phyloP scores from a whole-genome alignment of 2,329 filamentous ascomycete species.

The Alternaria angustiovoidea region DNA sequence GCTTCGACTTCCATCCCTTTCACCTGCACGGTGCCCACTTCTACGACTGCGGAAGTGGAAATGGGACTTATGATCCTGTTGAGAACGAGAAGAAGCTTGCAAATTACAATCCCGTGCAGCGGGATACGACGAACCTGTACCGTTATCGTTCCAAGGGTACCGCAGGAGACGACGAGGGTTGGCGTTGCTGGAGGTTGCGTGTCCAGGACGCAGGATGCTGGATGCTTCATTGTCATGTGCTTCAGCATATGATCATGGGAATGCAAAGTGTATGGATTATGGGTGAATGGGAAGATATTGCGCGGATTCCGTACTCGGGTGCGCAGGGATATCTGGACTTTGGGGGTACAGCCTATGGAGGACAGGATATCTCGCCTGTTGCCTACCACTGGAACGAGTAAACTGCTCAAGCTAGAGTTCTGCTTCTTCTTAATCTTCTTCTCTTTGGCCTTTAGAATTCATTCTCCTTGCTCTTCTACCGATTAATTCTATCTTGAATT shows the following conservation, averaged over 20 bases:
- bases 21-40: slow-evolving; percentile 65
- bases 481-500: background rate
- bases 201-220: slow-evolving; percentile 63
- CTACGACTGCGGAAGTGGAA: slow-evolving; percentile 63
- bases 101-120: slow-evolving; percentile 48
- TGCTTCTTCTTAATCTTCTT: background rate
- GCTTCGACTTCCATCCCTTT: slow-evolving; percentile 58
- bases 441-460: background rate
- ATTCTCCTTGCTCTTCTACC: background rate
- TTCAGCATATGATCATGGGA: slow-evolving; percentile 66
- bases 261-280: slow-evolving; percentile 59
- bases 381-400: slow-evolving; percentile 20
- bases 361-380: slow-evolving; percentile 13
- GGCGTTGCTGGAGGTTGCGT: slow-evolving; percentile 68
- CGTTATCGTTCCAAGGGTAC: slow-evolving; percentile 57
- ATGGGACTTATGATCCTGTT: slow-evolving; percentile 61
- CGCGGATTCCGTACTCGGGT: slow-evolving; percentile 42
- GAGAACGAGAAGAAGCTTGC: slow-evolving; percentile 57
- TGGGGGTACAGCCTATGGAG: slow-evolving; percentile 56
- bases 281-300: slow-evolving; percentile 54
- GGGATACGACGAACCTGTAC: slow-evolving; percentile 65
- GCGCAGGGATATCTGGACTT: slow-evolving; percentile 56
- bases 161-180: slow-evolving; percentile 59
- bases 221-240: slow-evolving; percentile 69
- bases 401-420: background rate